A percentile compares a stretch with the other conserved stretches of the same genome.
Evolutionary conservation across 129 eudicot species (phyloP).

Genomic region (Pittosporum tobira): DNA sequence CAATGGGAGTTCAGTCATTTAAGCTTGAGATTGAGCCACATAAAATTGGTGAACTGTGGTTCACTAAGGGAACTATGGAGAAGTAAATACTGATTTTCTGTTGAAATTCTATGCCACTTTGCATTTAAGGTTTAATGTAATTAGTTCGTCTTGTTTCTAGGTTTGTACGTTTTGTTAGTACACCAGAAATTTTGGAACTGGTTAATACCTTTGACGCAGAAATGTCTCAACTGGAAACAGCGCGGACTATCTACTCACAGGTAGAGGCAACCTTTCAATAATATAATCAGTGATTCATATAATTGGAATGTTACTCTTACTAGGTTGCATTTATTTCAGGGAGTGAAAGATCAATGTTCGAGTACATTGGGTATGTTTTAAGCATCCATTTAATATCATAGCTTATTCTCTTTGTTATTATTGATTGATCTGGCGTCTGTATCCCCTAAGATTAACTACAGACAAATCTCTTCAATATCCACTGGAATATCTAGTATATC

Average conservation of each 20-base stretch:
- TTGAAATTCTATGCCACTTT: neutral
- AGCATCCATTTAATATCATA: neutral
- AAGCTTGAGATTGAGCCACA: conserved; percentile 66
- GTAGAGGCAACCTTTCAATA: conserved; percentile 22
- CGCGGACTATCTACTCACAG: conserved; percentile 88
- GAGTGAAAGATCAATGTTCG: conserved; percentile 44
- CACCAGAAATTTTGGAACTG: conserved; percentile 88
- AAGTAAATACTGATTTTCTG: conserved; percentile 43
- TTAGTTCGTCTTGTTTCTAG: conserved; percentile 23
- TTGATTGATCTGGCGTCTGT: conserved; percentile 2
- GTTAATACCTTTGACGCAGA: conserved; percentile 86
- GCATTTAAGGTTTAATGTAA: neutral
- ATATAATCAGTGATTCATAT: neutral
- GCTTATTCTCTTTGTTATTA: neutral
- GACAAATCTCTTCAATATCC: too few species aligned
- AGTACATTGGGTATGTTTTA: conserved; percentile 29
- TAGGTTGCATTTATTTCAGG: conserved; percentile 52
- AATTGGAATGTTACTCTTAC: conserved; percentile 6
- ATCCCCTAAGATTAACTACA: neutral
- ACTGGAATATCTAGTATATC: too few species aligned
- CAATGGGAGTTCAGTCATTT: conserved; percentile 50
- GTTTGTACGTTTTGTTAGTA: conserved; percentile 96
- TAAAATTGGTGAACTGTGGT: conserved; percentile 69
- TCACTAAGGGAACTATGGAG: conserved; percentile 97
- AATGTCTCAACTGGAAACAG: conserved; percentile 95